A percentile compares a stretch with the other conserved stretches of the same genome.
Conservation (phyloP, 257 asterid genomes). For the Coffea eugenioides region DNA sequence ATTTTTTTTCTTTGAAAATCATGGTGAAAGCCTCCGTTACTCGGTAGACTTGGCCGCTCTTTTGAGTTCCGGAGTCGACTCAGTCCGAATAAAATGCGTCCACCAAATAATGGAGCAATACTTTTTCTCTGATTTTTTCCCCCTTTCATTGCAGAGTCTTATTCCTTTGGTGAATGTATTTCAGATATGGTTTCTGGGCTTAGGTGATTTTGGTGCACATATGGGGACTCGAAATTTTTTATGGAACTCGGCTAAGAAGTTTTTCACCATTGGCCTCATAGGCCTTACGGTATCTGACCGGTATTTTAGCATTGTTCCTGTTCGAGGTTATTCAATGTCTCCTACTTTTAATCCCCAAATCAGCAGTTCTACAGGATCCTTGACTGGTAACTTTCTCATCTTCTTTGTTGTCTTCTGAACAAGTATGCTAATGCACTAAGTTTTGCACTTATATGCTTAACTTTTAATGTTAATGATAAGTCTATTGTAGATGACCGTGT, state of each 20-base stretch:
- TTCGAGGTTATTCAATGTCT: slow-evolving; percentile 83
- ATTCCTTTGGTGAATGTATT: not conserved
- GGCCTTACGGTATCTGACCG: slow-evolving; percentile 75
- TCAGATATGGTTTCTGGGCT: slow-evolving; percentile 4
- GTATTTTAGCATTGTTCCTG: slow-evolving; percentile 59
- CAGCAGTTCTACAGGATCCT: slow-evolving; percentile 27
- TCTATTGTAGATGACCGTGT: slow-evolving; percentile 65
- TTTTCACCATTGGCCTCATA: slow-evolving; percentile 56
- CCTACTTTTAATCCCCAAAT: slow-evolving; percentile 75
- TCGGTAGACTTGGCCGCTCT: too few relatives aligned
- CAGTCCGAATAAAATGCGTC: too few relatives aligned
- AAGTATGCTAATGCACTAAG: not conserved
- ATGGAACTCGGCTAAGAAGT: slow-evolving; percentile 49
- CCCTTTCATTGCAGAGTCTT: not conserved
- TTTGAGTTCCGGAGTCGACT: too few relatives aligned
- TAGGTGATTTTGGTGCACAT: slow-evolving; percentile 14
- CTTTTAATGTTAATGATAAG: not conserved
- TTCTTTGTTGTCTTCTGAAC: not conserved
- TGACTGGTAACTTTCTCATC: slow-evolving; percentile 37
- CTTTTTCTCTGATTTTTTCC: not conserved
- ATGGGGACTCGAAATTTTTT: slow-evolving; percentile 47
- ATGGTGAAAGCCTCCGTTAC: too few relatives aligned
- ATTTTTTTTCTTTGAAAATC: too few relatives aligned
- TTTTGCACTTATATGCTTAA: not conserved
- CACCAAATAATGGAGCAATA: not conserved